A percentile compares a stretch with the other conserved stretches of the same genome.
These are phyloP conservation scores for Psilocybe subaeruginosa DNA, from an alignment of 768 basidiomycete species.

Conservation along the genomic window DNA sequence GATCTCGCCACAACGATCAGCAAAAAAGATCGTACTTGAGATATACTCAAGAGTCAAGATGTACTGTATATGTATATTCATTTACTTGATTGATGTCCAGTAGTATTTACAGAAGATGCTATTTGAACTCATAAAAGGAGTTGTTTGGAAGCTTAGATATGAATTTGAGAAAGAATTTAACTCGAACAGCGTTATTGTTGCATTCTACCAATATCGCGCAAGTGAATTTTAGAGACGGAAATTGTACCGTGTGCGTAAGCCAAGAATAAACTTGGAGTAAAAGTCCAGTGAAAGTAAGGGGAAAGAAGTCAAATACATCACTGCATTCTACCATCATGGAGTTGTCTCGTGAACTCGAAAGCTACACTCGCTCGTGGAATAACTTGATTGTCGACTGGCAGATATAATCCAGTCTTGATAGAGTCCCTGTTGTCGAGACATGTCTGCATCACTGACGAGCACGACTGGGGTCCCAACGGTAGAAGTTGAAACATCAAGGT, in stretches of 20 bases:
- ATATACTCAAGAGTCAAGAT: too few relatives aligned
- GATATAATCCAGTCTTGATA: slow-evolving; percentile 29
- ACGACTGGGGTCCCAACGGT: slow-evolving; percentile 32
- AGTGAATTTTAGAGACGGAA: background rate
- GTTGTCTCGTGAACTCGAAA: background rate
- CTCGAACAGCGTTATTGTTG: background rate
- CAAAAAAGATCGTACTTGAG: too few relatives aligned
- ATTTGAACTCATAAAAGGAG: background rate
- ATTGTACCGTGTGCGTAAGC: background rate
- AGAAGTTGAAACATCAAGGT: slow-evolving; percentile 30
- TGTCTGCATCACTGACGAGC: slow-evolving; percentile 25
- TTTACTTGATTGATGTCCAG: background rate
- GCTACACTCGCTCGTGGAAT: slow-evolving; percentile 12
- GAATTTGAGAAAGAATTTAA: background rate
- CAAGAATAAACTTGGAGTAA: background rate
- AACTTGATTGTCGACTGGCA: slow-evolving; percentile 16
- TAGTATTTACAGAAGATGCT: background rate
- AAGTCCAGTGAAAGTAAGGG: background rate
- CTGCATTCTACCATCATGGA: background rate
- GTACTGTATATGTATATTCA: too few relatives aligned
- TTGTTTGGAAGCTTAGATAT: background rate
- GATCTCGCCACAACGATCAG: too few relatives aligned
- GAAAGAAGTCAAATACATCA: background rate
- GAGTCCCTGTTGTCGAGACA: slow-evolving; percentile 25
- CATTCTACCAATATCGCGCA: background rate